Evolutionary conservation across 179 eudicot genomes (phyloP).

Genomic region (Actinidia arguta): DNA sequence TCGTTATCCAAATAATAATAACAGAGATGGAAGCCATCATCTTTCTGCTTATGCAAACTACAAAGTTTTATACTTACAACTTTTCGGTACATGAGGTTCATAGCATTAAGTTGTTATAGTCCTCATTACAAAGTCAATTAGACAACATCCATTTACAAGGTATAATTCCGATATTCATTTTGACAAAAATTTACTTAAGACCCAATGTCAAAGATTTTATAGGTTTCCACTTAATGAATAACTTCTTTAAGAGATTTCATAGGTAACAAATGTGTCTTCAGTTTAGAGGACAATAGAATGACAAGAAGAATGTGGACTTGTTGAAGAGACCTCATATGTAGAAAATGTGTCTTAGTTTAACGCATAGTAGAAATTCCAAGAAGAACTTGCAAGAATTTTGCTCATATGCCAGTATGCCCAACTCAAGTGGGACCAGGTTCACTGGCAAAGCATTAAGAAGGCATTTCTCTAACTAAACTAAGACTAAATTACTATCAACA

Average conservation of each 20-base stretch:
- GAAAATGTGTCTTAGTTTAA: background rate
- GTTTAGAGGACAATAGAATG: too few relatives aligned
- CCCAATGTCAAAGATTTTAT: background rate
- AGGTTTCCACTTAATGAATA: background rate
- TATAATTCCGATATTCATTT: constrained; percentile 3
- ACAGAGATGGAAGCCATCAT: background rate
- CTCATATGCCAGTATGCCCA: background rate
- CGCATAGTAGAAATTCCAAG: background rate
- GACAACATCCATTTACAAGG: background rate
- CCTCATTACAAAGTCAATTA: background rate
- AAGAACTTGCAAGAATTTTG: background rate
- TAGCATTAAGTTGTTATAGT: too few relatives aligned
- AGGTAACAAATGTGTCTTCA: too few relatives aligned
- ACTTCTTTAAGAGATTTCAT: too few relatives aligned
- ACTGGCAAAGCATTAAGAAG: background rate
- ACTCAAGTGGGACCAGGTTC: background rate
- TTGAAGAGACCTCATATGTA: background rate
- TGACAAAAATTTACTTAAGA: background rate
- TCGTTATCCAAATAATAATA: background rate
- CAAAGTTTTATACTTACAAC: background rate
- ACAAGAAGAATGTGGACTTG: too few relatives aligned
- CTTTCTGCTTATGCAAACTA: background rate
- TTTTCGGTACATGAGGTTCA: background rate
- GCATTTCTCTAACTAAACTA: constrained; percentile 10
- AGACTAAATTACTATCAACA: background rate